phyloP scores from a whole-genome alignment of 2,329 filamentous ascomycete genomes.

The Claviceps spartinae region DNA sequence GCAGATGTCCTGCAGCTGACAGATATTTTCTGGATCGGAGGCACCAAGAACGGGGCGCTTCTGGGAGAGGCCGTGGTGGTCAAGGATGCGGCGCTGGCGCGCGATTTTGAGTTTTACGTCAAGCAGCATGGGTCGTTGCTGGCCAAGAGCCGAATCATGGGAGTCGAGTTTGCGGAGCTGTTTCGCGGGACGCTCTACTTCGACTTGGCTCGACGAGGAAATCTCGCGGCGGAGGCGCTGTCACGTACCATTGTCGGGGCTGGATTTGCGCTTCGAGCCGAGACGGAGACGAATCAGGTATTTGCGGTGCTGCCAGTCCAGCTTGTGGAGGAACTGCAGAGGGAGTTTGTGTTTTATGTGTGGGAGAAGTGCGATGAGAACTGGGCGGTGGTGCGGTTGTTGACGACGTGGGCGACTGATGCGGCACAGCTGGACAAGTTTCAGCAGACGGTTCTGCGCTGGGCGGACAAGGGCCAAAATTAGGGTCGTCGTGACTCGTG shows the following conservation, averaged over 20 bases:
- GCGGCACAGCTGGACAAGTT: conserved; percentile 26
- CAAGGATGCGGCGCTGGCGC: conserved; percentile 25
- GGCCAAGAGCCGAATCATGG: conserved; percentile 35
- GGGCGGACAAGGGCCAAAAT: conserved; percentile 2
- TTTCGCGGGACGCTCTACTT: conserved; percentile 33
- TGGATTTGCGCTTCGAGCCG: conserved; percentile 28
- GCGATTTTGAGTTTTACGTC: conserved; percentile 36
- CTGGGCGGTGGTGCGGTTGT: conserved; percentile 27
- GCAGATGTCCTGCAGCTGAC: conserved; percentile 31
- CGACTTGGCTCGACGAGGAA: conserved; percentile 30
- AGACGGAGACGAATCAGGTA: conserved; percentile 38
- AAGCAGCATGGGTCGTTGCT: conserved; percentile 38
- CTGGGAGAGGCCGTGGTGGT: conserved; percentile 38
- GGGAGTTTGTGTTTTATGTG: conserved; percentile 31
- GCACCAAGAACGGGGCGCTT: conserved; percentile 36
- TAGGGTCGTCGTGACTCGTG: too few relatives aligned
- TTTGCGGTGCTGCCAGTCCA: conserved; percentile 29
- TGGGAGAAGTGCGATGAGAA: conserved; percentile 30
- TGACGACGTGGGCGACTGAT: conserved; percentile 39
- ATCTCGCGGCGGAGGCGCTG: conserved; percentile 28
- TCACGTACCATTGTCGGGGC: conserved; percentile 27
- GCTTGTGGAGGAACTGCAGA: conserved; percentile 25
- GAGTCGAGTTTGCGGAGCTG: conserved; percentile 34
- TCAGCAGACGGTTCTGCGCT: conserved; percentile 14
- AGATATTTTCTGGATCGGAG: conserved; percentile 41